Conservation (phyloP, 495 filamentous ascomycete genomes). For the Glonium stellatum region DNA sequence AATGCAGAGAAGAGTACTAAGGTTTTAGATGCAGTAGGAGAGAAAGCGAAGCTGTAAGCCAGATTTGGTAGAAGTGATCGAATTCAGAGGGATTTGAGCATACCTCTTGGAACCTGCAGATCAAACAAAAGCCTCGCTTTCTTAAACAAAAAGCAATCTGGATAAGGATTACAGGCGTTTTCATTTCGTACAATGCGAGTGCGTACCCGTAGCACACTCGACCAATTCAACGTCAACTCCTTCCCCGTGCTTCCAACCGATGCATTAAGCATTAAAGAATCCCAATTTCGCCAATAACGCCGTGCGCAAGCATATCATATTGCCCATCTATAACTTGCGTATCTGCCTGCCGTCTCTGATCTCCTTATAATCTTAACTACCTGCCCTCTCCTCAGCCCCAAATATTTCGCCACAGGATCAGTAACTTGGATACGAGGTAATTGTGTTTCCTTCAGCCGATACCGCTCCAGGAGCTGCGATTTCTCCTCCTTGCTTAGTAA, state of each 20-base stretch:
- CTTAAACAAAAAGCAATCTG: no score
- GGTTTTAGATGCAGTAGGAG: conserved; percentile 35
- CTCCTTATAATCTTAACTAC: conserved; percentile 96
- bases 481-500: conserved; percentile 88
- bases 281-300: not conserved
- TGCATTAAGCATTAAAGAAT: not conserved
- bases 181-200: no score
- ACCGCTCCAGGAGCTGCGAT: conserved; percentile 69
- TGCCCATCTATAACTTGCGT: conserved; percentile 65
- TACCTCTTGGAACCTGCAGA: no score
- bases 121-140: no score
- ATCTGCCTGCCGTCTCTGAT: conserved; percentile 68
- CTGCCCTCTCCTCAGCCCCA: conserved; percentile 86
- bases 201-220: no score
- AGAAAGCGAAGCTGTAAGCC: conserved; percentile 40
- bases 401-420: conserved; percentile 87
- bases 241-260: not conserved
- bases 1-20: conserved; percentile 30
- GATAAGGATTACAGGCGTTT: no score
- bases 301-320: conserved; percentile 40
- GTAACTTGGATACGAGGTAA: conserved; percentile 82
- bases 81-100: no score
- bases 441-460: conserved; percentile 94
- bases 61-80: not conserved
- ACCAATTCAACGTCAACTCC: no score